Percentiles rank a stretch among this genome's conserved stretches.
These are phyloP conservation scores for Casaregolazyma lundiana DNA, from an alignment of 1,139 yeast genomes.

Conservation along the genomic window DNA sequence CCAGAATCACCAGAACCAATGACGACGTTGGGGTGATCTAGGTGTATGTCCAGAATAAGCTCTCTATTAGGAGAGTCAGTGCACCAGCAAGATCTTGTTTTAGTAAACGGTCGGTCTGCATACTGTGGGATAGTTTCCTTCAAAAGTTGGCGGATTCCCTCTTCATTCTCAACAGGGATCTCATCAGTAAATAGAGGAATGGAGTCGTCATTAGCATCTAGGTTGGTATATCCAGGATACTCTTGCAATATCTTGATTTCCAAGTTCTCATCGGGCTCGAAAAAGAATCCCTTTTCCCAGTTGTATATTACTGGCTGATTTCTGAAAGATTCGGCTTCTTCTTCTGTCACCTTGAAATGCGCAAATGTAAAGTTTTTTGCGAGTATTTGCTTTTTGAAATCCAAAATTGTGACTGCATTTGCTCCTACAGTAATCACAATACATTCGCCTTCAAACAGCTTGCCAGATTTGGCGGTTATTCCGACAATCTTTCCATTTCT, in stretches of 20 bases:
- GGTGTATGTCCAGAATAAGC: slow-evolving; percentile 42
- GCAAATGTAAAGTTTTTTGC: slow-evolving; percentile 43
- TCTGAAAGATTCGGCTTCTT: slow-evolving; percentile 34
- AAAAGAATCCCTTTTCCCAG: slow-evolving; percentile 44
- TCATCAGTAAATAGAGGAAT: slow-evolving; percentile 33
- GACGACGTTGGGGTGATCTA: slow-evolving; percentile 31
- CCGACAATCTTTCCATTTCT: slow-evolving; percentile 2
- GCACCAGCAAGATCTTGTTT: slow-evolving; percentile 44
- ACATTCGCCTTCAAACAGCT: neutral
- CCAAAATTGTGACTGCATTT: slow-evolving; percentile 13
- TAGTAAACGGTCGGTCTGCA: slow-evolving; percentile 35
- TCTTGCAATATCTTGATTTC: slow-evolving; percentile 38
- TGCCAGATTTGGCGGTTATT: neutral
- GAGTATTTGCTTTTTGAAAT: slow-evolving; percentile 34
- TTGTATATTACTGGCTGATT: slow-evolving; percentile 41
- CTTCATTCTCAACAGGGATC: slow-evolving; percentile 34
- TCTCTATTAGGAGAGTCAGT: slow-evolving; percentile 43
- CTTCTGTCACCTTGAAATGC: slow-evolving; percentile 36
- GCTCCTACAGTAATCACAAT: slow-evolving; percentile 6
- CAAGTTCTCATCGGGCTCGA: slow-evolving; percentile 41
- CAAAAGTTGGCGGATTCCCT: slow-evolving; percentile 29
- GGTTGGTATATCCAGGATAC: slow-evolving; percentile 36
- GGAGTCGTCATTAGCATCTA: slow-evolving; percentile 23
- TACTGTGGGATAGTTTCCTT: slow-evolving; percentile 20
- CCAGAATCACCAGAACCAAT: slow-evolving; percentile 47